Conservation (phyloP, 805 yeast genomes). For the Cyberlindnera nakhonratchasimensis region DNA sequence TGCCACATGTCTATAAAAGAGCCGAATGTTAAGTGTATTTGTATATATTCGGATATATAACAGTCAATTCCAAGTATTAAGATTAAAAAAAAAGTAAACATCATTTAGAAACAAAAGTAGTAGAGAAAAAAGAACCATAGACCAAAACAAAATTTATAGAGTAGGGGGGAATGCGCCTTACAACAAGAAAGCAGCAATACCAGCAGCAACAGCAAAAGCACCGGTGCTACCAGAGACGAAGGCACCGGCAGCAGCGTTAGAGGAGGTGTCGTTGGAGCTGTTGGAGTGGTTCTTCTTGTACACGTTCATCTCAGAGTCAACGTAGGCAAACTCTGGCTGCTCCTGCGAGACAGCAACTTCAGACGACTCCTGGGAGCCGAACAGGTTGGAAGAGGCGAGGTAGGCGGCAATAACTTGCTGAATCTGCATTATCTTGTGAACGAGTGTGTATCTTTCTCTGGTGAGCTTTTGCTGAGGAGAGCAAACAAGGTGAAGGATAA, state of each 20-base stretch:
- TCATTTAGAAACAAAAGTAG: no score
- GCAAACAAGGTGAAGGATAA: neutral
- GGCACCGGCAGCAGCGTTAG: conserved; percentile 26
- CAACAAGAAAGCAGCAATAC: conserved; percentile 27
- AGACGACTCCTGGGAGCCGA: conserved; percentile 14
- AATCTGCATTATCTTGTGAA: conserved; percentile 25
- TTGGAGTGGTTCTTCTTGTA: conserved; percentile 21
- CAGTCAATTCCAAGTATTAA: neutral
- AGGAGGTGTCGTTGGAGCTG: conserved; percentile 26
- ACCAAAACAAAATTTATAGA: neutral
- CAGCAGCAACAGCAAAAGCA: conserved; percentile 25
- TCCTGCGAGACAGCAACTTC: conserved; percentile 8
- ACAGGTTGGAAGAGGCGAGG: conserved; percentile 25
- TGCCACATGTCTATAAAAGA: no score
- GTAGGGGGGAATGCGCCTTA: conserved; percentile 16
- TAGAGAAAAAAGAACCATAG: conserved; percentile 1
- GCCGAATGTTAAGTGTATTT: no score
- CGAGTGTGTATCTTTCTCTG: neutral
- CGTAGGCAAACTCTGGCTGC: conserved; percentile 21
- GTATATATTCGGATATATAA: no score
- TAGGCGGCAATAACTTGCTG: conserved; percentile 31
- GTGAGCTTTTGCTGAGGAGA: neutral
- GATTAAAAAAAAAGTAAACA: neutral
- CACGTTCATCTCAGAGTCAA: conserved; percentile 14
- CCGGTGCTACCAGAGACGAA: conserved; percentile 20